Percentiles rank a stretch among this genome's conserved stretches.
phyloP scores from a whole-genome alignment of 108 stramenopile species.

The Skeletonema grethae region DNA sequence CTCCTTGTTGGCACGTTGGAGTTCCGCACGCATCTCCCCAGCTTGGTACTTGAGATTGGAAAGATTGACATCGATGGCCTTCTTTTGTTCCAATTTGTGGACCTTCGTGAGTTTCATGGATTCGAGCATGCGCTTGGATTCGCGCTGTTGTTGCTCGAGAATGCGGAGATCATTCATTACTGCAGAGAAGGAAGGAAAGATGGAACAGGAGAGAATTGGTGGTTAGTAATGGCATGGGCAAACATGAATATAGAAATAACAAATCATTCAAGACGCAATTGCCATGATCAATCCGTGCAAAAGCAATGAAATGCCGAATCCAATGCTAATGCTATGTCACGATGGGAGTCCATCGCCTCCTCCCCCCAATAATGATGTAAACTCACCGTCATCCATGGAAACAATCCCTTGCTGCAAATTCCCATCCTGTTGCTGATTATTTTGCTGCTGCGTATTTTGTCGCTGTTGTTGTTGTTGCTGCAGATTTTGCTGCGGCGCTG shows the following conservation, averaged over 20 bases:
- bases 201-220: not conserved
- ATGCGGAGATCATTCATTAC: slow-evolving; percentile 80
- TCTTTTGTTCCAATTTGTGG: slow-evolving; percentile 58
- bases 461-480: slow-evolving; percentile 8
- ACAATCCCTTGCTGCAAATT: slow-evolving; percentile 38
- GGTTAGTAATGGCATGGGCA: not conserved
- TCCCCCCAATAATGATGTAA: not conserved
- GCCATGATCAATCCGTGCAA: not conserved
- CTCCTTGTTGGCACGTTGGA: slow-evolving; percentile 53
- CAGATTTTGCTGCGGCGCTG: slow-evolving; percentile 22
- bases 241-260: not conserved
- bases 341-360: not conserved
- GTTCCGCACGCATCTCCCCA: slow-evolving; percentile 67
- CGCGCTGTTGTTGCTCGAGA: slow-evolving; percentile 83
- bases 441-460: slow-evolving; percentile 27
- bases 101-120: slow-evolving; percentile 57
- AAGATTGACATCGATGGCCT: slow-evolving; percentile 58
- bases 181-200: slow-evolving; percentile 17
- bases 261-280: not conserved
- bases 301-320: not conserved
- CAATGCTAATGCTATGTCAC: not conserved
- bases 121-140: slow-evolving; percentile 70
- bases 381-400: slow-evolving; percentile 60
- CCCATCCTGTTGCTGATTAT: slow-evolving; percentile 20
- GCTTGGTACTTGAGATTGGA: slow-evolving; percentile 72